Conservation (phyloP, 2,329 filamentous ascomycete species). For the Ophiostoma piceae region DNA sequence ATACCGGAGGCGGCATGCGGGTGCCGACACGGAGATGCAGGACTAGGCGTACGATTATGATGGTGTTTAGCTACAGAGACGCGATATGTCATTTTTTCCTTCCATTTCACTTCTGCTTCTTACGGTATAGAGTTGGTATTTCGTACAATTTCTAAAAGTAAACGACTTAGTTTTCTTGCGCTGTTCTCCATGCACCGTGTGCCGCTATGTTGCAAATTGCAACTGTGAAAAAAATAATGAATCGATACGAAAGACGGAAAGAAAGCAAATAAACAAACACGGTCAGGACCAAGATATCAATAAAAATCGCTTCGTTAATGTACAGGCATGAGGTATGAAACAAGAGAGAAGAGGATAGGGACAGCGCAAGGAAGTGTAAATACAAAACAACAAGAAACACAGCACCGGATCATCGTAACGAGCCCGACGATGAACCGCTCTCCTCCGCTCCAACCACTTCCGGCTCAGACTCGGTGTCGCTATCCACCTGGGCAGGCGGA, state of each 20-base stretch:
- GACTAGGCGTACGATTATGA: background rate
- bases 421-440: background rate
- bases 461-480: background rate
- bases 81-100: background rate
- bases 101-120: background rate
- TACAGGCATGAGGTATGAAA: background rate
- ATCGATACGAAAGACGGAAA: background rate
- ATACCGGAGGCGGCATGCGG: constrained; percentile 29
- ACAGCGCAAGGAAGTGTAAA: background rate
- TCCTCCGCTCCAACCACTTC: background rate
- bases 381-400: background rate
- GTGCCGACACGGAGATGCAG: constrained; percentile 28
- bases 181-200: constrained; percentile 4
- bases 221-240: background rate
- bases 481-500: background rate
- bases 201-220: background rate
- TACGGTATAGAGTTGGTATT: background rate
- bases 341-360: background rate
- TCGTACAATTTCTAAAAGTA: background rate
- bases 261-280: background rate
- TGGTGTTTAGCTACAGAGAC: background rate
- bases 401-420: background rate
- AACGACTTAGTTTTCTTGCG: background rate
- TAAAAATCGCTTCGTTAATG: constrained; percentile 10
- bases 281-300: background rate